Percentiles rank a stretch among this genome's conserved stretches.
phyloP scores from a whole-genome alignment of 2,329 filamentous ascomycete species.

The Colletotrichum sp. region DNA sequence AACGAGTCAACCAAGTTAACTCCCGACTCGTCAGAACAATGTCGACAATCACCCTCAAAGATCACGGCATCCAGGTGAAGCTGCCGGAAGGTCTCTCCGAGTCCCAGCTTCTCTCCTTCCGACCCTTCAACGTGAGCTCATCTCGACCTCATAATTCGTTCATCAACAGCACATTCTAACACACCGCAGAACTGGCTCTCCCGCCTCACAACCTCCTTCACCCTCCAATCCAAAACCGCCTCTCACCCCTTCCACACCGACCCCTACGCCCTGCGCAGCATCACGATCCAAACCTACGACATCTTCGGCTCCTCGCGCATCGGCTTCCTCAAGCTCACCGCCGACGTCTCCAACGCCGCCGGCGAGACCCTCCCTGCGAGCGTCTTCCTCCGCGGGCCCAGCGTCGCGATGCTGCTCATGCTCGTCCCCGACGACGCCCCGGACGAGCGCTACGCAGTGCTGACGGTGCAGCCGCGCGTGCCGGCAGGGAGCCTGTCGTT shows the following conservation, averaged over 20 bases:
- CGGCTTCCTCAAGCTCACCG: conserved; percentile 62
- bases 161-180: not conserved
- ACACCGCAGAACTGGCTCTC: conserved; percentile 51
- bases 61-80: conserved; percentile 44
- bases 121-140: conserved; percentile 51
- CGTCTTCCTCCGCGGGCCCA: conserved; percentile 64
- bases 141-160: accelerated
- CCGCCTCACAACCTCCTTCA: conserved; percentile 51
- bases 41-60: conserved; percentile 44
- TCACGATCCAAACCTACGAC: conserved; percentile 60
- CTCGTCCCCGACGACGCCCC: conserved; percentile 56
- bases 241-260: conserved; percentile 58
- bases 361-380: conserved; percentile 58
- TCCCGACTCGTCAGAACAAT: conserved; percentile 27
- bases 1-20: accelerated
- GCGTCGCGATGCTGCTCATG: conserved; percentile 65
- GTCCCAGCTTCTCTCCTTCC: conserved; percentile 50
- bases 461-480: conserved; percentile 65
- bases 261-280: conserved; percentile 56
- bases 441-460: conserved; percentile 59
- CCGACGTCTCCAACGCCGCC: conserved; percentile 50
- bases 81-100: conserved; percentile 49
- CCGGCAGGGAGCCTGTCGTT: conserved; percentile 60
- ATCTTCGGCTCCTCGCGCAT: conserved; percentile 51
- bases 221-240: conserved; percentile 42